phyloP scores from a whole-genome alignment of 176 grass and related monocot genomes.

The Bromus sterilis region DNA sequence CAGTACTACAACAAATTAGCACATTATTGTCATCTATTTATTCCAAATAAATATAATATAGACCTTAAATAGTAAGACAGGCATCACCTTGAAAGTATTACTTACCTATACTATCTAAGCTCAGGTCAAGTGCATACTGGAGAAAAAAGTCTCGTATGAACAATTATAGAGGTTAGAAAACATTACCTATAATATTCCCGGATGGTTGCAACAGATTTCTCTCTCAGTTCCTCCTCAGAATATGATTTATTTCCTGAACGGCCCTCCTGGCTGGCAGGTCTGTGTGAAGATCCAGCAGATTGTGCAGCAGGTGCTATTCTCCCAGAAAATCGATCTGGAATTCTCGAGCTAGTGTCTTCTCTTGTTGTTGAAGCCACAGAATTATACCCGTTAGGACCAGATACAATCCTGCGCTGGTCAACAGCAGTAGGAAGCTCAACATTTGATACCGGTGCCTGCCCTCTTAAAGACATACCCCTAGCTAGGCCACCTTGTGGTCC shows the following conservation, averaged over 20 bases:
- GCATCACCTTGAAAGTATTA: not conserved
- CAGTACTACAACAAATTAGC: not conserved
- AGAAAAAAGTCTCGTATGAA: not conserved
- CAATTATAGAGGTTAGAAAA: not conserved
- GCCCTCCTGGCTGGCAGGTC: slow-evolving; percentile 36
- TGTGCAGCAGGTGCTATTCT: slow-evolving; percentile 29
- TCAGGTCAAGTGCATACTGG: not conserved
- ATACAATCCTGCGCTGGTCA: slow-evolving; percentile 38
- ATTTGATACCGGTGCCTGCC: slow-evolving; percentile 55
- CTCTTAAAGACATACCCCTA: slow-evolving; percentile 75
- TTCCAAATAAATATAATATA: not conserved
- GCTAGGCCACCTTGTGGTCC: slow-evolving; percentile 91
- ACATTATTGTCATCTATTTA: slow-evolving; percentile 4
- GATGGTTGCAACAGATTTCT: slow-evolving; percentile 80
- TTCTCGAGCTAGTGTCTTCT: slow-evolving; percentile 34
- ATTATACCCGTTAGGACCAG: slow-evolving; percentile 56
- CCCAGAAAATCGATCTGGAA: slow-evolving; percentile 31
- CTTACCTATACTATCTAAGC: not conserved
- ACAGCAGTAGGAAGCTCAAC: slow-evolving; percentile 29
- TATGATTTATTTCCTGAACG: slow-evolving; percentile 47
- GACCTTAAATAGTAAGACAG: not conserved
- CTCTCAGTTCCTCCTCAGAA: slow-evolving; percentile 50
- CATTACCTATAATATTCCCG: slow-evolving; percentile 84
- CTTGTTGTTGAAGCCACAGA: slow-evolving; percentile 24
- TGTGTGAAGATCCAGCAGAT: slow-evolving; percentile 43